Conservation (phyloP, 306 rosid genomes). For the Sophora flavescens region DNA sequence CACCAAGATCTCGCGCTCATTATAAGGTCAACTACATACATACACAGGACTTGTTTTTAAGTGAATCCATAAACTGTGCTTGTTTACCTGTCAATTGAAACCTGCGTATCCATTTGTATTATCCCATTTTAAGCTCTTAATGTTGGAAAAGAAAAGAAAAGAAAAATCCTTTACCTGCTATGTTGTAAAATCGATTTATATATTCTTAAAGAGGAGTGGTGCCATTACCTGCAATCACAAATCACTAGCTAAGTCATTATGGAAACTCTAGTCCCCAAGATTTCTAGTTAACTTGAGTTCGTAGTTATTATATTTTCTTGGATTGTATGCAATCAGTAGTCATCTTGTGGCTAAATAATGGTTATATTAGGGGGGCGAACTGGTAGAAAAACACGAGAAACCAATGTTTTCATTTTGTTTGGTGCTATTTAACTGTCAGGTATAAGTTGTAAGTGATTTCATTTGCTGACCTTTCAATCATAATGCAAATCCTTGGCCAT, state of each 20-base stretch:
- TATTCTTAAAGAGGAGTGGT: background rate
- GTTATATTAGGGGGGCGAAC: background rate
- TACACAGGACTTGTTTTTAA: background rate
- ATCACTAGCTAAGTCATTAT: background rate
- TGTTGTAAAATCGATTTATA: no score
- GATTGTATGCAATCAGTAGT: background rate
- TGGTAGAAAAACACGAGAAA: background rate
- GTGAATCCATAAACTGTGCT: conserved; percentile 19
- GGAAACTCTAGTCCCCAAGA: background rate
- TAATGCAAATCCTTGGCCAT: conserved; percentile 34
- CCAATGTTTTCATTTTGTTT: conserved; percentile 1
- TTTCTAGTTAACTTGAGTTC: background rate
- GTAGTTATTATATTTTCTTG: conserved; percentile 9
- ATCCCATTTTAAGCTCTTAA: no score
- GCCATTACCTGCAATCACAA: no score
- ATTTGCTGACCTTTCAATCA: background rate
- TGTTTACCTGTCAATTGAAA: background rate
- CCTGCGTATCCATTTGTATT: no score
- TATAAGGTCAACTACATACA: conserved; percentile 63
- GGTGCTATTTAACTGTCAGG: background rate
- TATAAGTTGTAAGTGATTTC: conserved; percentile 9
- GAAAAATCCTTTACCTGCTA: no score
- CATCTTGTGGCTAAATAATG: conserved; percentile 7
- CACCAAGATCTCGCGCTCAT: conserved; percentile 64
- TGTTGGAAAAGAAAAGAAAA: no score